A percentile compares a stretch with the other conserved stretches of the same genome.
Conservation (phyloP, 148 eudicot genomes). For the Bassia scoparia region DNA sequence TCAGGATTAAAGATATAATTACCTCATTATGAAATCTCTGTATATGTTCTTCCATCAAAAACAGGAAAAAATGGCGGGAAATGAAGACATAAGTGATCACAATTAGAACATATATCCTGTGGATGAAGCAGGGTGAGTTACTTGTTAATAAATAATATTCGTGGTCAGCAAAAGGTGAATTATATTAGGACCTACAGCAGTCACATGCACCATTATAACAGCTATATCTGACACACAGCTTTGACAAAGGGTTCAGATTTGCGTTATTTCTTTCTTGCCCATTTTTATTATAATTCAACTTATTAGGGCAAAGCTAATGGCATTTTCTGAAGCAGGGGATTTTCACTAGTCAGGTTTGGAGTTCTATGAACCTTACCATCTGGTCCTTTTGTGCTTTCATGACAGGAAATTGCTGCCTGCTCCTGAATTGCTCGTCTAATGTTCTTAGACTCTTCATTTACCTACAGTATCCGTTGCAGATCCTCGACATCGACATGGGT, state of each 20-base stretch:
- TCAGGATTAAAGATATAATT: neutral
- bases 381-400: slow-evolving; percentile 3
- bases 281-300: neutral
- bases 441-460: no score
- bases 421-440: neutral
- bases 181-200: slow-evolving; percentile 25
- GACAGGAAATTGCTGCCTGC: neutral
- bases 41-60: neutral
- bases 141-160: slow-evolving; percentile 15
- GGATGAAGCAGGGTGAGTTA: slow-evolving; percentile 29
- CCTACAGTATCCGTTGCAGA: no score
- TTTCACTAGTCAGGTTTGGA: slow-evolving; percentile 8
- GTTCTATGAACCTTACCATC: neutral
- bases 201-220: slow-evolving; percentile 29
- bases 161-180: slow-evolving; percentile 24
- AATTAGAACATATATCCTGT: slow-evolving; percentile 19
- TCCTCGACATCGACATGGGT: no score
- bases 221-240: slow-evolving; percentile 21
- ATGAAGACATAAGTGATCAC: neutral
- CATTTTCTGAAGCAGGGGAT: slow-evolving; percentile 21
- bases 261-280: slow-evolving; percentile 6
- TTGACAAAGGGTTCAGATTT: slow-evolving; percentile 29
- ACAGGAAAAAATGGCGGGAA: neutral
- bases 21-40: neutral
- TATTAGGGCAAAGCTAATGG: slow-evolving; percentile 16